A percentile compares a stretch with the other conserved stretches of the same genome.
Conservation (phyloP, 768 basidiomycete genomes). For the Leccinum uliginosum region DNA sequence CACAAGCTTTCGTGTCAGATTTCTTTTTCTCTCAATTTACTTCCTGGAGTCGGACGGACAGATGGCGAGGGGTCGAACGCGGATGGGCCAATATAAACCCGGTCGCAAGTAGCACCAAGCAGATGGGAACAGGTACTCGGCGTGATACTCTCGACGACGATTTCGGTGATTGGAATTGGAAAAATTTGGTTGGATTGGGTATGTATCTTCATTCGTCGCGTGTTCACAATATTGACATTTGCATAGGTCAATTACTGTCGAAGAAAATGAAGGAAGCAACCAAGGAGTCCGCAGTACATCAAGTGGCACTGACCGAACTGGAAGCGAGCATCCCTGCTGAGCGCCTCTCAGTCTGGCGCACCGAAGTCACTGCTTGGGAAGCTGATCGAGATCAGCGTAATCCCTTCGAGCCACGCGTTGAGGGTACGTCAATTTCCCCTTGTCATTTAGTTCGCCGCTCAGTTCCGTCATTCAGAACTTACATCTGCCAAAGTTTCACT, state of each 20-base stretch:
- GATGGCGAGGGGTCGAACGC: slow-evolving; percentile 34
- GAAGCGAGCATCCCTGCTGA: neutral
- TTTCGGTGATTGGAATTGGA: slow-evolving; percentile 21
- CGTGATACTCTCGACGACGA: slow-evolving; percentile 36
- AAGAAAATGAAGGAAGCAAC: neutral
- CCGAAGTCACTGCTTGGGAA: neutral
- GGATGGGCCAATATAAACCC: slow-evolving; percentile 28
- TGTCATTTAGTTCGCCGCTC: neutral
- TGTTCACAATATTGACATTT: neutral
- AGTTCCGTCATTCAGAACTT: neutral
- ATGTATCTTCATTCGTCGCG: neutral
- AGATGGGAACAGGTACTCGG: slow-evolving; percentile 33
- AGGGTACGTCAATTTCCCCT: neutral
- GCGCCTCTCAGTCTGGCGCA: neutral
- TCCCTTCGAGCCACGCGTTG: neutral
- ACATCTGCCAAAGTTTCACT: neutral
- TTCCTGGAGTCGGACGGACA: neutral
- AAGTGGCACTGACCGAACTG: neutral
- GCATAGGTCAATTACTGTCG: neutral
- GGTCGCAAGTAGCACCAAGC: slow-evolving; percentile 3
- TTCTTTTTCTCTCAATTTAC: slow-evolving; percentile 29
- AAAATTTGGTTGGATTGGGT: neutral
- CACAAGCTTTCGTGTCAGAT: slow-evolving; percentile 30
- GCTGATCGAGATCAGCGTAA: neutral
- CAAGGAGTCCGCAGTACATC: neutral